Evolutionary conservation across 129 eudicot genomes (phyloP).

Genomic region (Flaveria linearis): DNA sequence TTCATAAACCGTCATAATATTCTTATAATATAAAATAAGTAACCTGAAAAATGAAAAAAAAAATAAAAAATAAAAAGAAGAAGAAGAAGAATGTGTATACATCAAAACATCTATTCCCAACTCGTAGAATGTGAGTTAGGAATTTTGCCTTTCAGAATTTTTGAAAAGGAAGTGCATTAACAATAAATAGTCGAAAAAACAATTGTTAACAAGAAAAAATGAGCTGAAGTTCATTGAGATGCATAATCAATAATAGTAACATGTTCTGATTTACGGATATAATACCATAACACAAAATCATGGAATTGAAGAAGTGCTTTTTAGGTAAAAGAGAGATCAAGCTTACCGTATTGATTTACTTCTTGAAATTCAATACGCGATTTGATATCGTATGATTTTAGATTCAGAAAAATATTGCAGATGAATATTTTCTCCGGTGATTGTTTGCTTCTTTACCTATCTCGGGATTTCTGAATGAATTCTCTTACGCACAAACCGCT

Average conservation of each 20-base stretch:
- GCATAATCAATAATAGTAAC: not conserved
- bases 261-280: not conserved
- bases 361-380: not conserved
- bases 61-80: too few species aligned
- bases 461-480: not conserved
- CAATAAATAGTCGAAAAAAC: too few species aligned
- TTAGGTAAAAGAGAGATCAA: conserved; percentile 12
- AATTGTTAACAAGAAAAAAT: not conserved
- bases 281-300: not conserved
- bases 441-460: not conserved
- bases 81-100: too few species aligned
- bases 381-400: not conserved
- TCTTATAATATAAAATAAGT: too few species aligned
- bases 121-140: too few species aligned
- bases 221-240: too few species aligned
- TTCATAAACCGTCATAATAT: too few species aligned
- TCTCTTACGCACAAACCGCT: not conserved
- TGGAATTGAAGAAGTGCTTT: not conserved
- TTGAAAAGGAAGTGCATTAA: too few species aligned
- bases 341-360: not conserved
- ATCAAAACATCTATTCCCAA: too few species aligned
- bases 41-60: too few species aligned
- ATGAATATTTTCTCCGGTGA: not conserved
- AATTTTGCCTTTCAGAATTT: too few species aligned
- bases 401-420: too few species aligned